Percentiles rank a stretch among this genome's conserved stretches.
Conservation (phyloP, 140 eudicot species). For the Flaveria floridana region DNA sequence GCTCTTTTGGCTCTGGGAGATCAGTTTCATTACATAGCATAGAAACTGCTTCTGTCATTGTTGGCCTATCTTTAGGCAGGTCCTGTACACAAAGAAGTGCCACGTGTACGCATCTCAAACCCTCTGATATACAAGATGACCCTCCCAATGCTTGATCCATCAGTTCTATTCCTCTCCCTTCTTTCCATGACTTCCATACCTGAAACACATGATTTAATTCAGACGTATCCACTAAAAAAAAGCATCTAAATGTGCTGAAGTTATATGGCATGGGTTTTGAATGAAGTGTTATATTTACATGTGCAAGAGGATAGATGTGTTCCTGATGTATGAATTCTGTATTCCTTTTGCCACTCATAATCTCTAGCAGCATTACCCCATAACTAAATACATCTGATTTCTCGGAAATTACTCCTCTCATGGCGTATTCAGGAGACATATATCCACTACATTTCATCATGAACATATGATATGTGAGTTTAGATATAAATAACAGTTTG, state of each 20-base stretch:
- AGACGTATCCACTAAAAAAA: neutral
- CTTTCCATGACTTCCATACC: constrained; percentile 48
- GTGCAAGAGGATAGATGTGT: constrained; percentile 35
- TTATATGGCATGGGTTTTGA: neutral
- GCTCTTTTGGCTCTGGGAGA: constrained; percentile 41
- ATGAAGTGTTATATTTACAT: constrained; percentile 27
- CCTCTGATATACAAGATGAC: constrained; percentile 18
- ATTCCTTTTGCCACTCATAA: constrained; percentile 46
- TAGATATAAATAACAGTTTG: neutral
- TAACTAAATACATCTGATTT: constrained; percentile 52
- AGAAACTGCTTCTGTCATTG: constrained; percentile 36
- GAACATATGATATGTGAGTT: neutral
- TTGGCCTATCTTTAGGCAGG: constrained; percentile 40
- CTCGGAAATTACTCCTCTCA: constrained; percentile 42
- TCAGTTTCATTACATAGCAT: constrained; percentile 33
- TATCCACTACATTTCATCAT: constrained; percentile 41
- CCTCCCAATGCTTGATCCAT: constrained; percentile 29
- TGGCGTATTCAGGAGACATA: constrained; percentile 51
- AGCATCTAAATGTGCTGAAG: neutral
- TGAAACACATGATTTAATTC: constrained; percentile 20
- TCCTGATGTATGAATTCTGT: constrained; percentile 25
- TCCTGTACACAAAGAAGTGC: constrained; percentile 53
- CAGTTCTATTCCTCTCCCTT: constrained; percentile 31
- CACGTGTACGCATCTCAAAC: constrained; percentile 36
- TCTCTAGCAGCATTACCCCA: constrained; percentile 48